Base-by-base conservation (phyloP, 208 protist genomes). In the Tritrichomonas foetus region DNA sequence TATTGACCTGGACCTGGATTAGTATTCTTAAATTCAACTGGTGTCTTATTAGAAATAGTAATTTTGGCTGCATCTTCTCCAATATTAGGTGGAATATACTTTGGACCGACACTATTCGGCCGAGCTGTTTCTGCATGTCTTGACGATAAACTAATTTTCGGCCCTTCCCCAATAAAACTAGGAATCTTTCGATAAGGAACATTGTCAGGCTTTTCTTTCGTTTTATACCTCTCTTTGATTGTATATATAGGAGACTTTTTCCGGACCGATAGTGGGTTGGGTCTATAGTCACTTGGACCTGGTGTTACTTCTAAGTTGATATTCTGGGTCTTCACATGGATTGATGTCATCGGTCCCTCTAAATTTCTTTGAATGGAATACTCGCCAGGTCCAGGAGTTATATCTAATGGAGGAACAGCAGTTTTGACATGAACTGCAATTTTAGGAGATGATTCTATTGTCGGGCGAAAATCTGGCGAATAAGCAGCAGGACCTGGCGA, bases 1-100 rank as follows among this genome's bases (percentile, higher is more conserved):
- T 78, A 78, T 78, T 3, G 14, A 47, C 69, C 69, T 39, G 69
- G 69, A 78, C 69, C 69, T 78, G 69, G 69, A 78, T 78, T 78
- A 3, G 3, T 25, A 44, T 78, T 78, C 27, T 39, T 3, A 27
- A 27, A 47, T 3, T 36, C 36, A 33, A 47, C n/a, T 5, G 3
- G 16, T 33, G 13, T 20, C 8, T 25, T 20, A 72, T 5, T 47
- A 47, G 69, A n/a, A 2, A 78, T 78, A 1, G 69, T 5, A 78
- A 36, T 20, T 44, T 78, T 78, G 8, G 69, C 8, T 39, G 9
- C 33, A 44, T 78, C 69, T 78, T 36, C 27, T 36, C 69, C 69
- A 44, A 78, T 47, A 78, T 36, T 44, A 9, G 69, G 69, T n/a
- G 69, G 69, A 78, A 78, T 44, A 78, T 78, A 78, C 39, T 36